Base-by-base conservation (phyloP, 2,329 filamentous ascomycete genomes). In the Canariomyces notabilis region DNA sequence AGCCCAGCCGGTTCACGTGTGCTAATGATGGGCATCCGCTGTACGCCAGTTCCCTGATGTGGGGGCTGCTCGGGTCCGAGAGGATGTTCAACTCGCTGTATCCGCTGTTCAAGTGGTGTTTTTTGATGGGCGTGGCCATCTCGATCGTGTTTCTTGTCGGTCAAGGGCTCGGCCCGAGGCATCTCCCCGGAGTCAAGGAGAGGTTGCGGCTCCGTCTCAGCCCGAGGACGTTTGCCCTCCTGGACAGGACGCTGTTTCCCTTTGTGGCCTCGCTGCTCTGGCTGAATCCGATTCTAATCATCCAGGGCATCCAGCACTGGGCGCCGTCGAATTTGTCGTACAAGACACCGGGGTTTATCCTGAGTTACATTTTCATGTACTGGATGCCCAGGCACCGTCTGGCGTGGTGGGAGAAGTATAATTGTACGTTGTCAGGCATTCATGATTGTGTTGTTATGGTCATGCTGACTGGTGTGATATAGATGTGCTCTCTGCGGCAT, bases 331-430 rank as follows among this genome's bases (percentile, higher is more conserved):
- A 71, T 50, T 29, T 71, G 54, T 61, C 65, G 11, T 71, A 70
- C 61, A 68, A 68, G 55, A 71, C 68, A 15, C 66, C 66, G 0
- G 68, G 68, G 19, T 62, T 72, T 48, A 64, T 69, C 14, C 51
- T 72, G 29, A 62, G 61, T 1, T 68, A 62, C 42, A 52, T 71
- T 44, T 71, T 71, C 61, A 70, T 71, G 69, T 68, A 68, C 55
- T 68, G 63, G 58, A 53, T 73, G 2, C 65, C 64, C 1, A 56
- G 65, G 12, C 62, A 65, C 44, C 58, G 61, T 11, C 52, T 67
- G 38, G 67, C 68, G 1, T 72, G 68, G 67, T 72, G 68, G 67
- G 62, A 67, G 37, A 68, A 72, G 61, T 74, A 73, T 58, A 72
- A 72, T 56, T 73, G n/a, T n/a, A n/a, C n/a, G n/a, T n/a, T n/a